Conservation (phyloP, 148 eudicot species). For the Nepenthes gracilis region DNA sequence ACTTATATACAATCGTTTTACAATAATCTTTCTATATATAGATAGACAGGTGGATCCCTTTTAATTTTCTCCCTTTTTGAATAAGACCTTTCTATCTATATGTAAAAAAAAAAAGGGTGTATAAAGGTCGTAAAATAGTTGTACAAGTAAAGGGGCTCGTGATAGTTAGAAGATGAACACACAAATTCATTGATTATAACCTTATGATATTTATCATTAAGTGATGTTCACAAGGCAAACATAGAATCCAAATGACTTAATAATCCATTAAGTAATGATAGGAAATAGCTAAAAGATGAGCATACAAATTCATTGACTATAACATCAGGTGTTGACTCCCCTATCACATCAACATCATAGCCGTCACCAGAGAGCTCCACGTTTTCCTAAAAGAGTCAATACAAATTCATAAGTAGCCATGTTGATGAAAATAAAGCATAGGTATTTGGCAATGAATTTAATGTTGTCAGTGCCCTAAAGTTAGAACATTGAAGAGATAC, state of each 20-base stretch:
- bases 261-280: background rate
- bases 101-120: too few relatives aligned
- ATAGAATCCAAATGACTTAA: background rate
- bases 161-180: too few relatives aligned
- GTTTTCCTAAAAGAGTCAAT: constrained; percentile 42
- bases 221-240: background rate
- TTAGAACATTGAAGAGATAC: too few relatives aligned
- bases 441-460: background rate
- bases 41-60: too few relatives aligned
- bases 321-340: constrained; percentile 89
- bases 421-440: background rate
- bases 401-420: constrained; percentile 2
- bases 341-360: constrained; percentile 75
- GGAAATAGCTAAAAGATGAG: constrained; percentile 4
- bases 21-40: too few relatives aligned
- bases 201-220: too few relatives aligned
- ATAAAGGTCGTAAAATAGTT: too few relatives aligned
- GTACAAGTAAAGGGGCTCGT: too few relatives aligned
- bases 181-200: too few relatives aligned
- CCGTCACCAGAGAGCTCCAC: constrained; percentile 63
- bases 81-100: too few relatives aligned
- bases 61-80: too few relatives aligned
- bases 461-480: background rate
- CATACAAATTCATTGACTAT: constrained; percentile 92
- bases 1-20: too few relatives aligned